These are phyloP conservation scores for Crithidia thermophila DNA, from an alignment of 208 protist genomes.

Conservation along the genomic window DNA sequence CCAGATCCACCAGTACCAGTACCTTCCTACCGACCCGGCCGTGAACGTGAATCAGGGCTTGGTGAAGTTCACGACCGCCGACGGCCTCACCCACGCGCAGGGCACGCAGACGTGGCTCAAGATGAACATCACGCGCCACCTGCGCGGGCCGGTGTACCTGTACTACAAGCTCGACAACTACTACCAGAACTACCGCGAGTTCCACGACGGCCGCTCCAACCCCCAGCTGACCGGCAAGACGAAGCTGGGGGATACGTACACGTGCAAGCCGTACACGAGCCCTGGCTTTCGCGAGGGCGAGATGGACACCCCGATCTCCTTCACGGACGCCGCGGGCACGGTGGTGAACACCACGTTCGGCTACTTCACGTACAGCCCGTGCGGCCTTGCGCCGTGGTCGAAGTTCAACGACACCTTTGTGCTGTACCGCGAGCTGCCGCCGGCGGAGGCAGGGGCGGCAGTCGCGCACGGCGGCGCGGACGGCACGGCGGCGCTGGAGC, in stretches of 20 bases:
- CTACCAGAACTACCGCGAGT: slow-evolving; percentile 98
- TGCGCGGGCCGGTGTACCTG: slow-evolving; percentile 95
- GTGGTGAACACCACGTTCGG: slow-evolving; percentile 21
- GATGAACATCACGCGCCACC: slow-evolving; percentile 52
- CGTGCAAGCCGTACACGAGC: slow-evolving; percentile 65
- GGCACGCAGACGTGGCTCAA: slow-evolving; percentile 70
- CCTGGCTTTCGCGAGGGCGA: slow-evolving; percentile 45
- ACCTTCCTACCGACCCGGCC: slow-evolving; percentile 53
- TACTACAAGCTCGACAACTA: slow-evolving; percentile 97
- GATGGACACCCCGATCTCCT: slow-evolving; percentile 24
- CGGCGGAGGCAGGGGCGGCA: slow-evolving; percentile 3
- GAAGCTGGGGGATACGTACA: slow-evolving; percentile 26
- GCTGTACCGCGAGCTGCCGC: slow-evolving; percentile 43
- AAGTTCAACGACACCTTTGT: slow-evolving; percentile 97
- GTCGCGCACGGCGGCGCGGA: slow-evolving; percentile 18
- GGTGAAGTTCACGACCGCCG: slow-evolving; percentile 49
- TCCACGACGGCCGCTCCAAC: slow-evolving; percentile 72
- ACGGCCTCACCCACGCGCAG: slow-evolving; percentile 55
- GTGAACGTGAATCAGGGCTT: slow-evolving; percentile 81
- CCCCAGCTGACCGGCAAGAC: slow-evolving; percentile 64
- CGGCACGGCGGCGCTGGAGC: slow-evolving; percentile 29
- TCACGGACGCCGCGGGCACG: slow-evolving; percentile 21
- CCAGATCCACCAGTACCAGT: slow-evolving; percentile 81
- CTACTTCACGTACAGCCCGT: slow-evolving; percentile 92
- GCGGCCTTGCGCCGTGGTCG: slow-evolving; percentile 95